Conservation (phyloP, 176 grass and related monocot species). For the Hsuehochloa calcarea region DNA sequence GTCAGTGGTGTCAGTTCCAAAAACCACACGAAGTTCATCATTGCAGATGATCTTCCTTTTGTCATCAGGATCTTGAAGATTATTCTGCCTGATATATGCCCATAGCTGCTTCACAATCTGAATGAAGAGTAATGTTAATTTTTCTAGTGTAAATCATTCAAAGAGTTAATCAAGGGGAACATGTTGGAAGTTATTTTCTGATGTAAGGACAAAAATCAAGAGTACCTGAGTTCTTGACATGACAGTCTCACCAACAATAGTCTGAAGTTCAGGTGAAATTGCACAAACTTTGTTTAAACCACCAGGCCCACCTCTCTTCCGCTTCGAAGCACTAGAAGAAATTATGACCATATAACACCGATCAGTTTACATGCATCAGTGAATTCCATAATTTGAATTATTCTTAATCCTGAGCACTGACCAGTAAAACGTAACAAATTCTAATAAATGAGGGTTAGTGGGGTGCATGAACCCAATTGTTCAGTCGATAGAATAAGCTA, state of each 20-base stretch:
- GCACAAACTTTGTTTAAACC: constrained; percentile 96
- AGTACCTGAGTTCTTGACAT: constrained; percentile 98
- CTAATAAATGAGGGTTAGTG: neutral
- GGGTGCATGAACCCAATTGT: neutral
- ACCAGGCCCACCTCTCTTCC: constrained; percentile 87
- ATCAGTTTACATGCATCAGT: constrained; percentile 7
- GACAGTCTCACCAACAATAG: constrained; percentile 83
- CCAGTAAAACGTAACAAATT: neutral
- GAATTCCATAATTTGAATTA: constrained; percentile 4
- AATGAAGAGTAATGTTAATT: constrained; percentile 38
- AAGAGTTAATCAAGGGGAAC: neutral
- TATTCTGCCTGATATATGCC: constrained; percentile 94
- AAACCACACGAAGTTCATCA: constrained; percentile 83
- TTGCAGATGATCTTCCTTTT: constrained; percentile 99
- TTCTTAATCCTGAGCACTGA: neutral
- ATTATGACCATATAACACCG: constrained; percentile 16
- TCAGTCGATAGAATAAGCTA: neutral
- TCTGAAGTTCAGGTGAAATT: constrained; percentile 94
- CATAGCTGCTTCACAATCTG: constrained; percentile 99
- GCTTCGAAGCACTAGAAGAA: constrained; percentile 49
- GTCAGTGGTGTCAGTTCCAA: constrained; percentile 92
- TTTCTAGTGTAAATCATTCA: neutral
- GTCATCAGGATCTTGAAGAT: constrained; percentile 97
- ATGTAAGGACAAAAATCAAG: neutral
- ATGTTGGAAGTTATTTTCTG: constrained; percentile 1